These are phyloP conservation scores for Pseudocercospora vitis DNA, from an alignment of 2,329 filamentous ascomycete genomes.

Conservation along the genomic window DNA sequence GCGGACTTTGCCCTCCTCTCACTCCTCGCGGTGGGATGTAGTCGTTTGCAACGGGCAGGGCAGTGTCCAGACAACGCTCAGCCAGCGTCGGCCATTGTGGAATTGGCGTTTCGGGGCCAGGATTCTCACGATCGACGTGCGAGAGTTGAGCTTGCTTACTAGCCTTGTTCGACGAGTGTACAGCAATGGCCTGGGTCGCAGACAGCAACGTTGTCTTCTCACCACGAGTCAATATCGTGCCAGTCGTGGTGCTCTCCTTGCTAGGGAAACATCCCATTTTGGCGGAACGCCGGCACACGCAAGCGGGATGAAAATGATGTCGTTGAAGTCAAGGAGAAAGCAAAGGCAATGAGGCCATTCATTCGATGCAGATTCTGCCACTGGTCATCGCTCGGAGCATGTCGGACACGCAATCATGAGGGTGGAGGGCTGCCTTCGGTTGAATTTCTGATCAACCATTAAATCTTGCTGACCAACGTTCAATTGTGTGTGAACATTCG, in stretches of 20 bases:
- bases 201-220: no score
- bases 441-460: slow-evolving; percentile 9
- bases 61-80: not conserved
- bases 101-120: not conserved
- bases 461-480: slow-evolving; percentile 7
- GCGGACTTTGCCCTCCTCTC: not conserved
- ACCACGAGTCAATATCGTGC: no score
- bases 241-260: not conserved
- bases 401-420: not conserved
- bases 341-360: not conserved
- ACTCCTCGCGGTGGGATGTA: not conserved
- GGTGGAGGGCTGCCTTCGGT: not conserved
- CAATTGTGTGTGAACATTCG: slow-evolving; percentile 14
- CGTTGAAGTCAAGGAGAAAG: not conserved
- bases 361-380: not conserved
- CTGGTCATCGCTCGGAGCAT: not conserved
- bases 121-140: not conserved
- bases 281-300: not conserved
- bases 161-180: not conserved
- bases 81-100: not conserved
- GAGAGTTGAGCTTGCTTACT: not conserved
- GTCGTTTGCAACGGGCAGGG: slow-evolving; percentile 7
- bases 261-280: slow-evolving; percentile 10
- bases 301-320: not conserved
- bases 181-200: no score